Evolutionary conservation across 345 rosid species (phyloP), one percentile per base, ranked within the genome.

Genomic region (Moricandia arvensis): DNA sequence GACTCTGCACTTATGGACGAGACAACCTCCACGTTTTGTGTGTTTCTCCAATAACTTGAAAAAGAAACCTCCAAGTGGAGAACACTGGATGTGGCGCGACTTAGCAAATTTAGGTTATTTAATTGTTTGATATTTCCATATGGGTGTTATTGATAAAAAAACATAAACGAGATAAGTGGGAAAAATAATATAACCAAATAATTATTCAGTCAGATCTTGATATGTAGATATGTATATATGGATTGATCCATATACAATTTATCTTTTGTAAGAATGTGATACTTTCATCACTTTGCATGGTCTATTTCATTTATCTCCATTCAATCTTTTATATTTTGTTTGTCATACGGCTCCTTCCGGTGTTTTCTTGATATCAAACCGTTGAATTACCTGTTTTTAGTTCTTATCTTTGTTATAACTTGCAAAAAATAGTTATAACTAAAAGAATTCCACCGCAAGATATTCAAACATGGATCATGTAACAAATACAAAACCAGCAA

Each of bases 11-110:
- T 58, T 58, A 59, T 41, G 16, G 35, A 43, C 37, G 55, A 37
- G 43, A 59, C 33, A 30, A 71, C 45, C 24, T 59, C 63, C 47
- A 71, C 47, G 34, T 47, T 29, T 70, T 70, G 15, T 59, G n/a
- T 27, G 24, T 29, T 69, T 37, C 55, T 37, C 63, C 1, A 58
- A 58, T 24, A 24, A 43, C 4, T 1, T 13, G 33, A 21, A 18
- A 47, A 51, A 16, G 12, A 41, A 12, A 8, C 11, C 15, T 38
- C 15, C 49, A 41, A 3, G 12, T 41, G 12, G 15, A 41, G 49
- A 15, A 47, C 18, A n/a, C n/a, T 47, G 18, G 27, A 53, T 18
- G 11, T 7, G 7, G 26, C 5, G 10, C 9, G 35, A 7, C 4
- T 18, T 37, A 21, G 24, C 8, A 64, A 41, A 7, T 65, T 65